Evolutionary conservation across 805 yeast species (phyloP).

Genomic region (Monosporozyma solicola): DNA sequence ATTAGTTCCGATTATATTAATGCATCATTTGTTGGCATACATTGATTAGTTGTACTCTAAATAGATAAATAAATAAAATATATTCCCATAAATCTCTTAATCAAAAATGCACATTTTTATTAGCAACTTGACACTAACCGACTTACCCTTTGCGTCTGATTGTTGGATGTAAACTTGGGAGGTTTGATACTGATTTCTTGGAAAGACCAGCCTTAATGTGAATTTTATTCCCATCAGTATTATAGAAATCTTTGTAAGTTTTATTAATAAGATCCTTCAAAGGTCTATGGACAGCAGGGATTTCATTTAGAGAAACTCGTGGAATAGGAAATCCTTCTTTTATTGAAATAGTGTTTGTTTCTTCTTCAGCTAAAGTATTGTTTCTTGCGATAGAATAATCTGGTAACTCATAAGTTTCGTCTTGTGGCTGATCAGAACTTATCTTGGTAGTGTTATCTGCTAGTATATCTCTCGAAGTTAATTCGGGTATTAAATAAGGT

Average conservation of each 20-base stretch:
- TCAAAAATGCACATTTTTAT: not conserved
- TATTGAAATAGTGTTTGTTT: not conserved
- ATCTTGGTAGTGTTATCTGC: not conserved
- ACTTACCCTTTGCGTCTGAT: not conserved
- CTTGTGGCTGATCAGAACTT: not conserved
- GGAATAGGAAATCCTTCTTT: not conserved
- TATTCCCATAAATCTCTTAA: not conserved
- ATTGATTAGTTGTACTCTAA: not conserved
- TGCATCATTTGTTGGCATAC: not conserved
- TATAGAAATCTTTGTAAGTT: conserved; percentile 18
- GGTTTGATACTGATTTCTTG: conserved; percentile 4
- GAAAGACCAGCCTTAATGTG: conserved; percentile 22
- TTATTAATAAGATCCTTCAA: conserved; percentile 20
- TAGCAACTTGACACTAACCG: not conserved
- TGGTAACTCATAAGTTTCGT: not conserved
- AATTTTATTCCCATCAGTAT: conserved; percentile 20
- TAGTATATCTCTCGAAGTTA: not conserved
- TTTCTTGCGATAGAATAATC: not conserved
- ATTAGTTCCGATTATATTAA: not conserved
- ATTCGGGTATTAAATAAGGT: not conserved
- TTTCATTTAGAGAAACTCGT: not conserved
- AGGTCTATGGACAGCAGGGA: conserved; percentile 14
- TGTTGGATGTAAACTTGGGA: conserved; percentile 12
- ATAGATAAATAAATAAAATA: not conserved
- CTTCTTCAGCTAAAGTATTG: not conserved